A percentile compares a stretch with the other conserved stretches of the same genome.
These are phyloP conservation scores for Inga laurina DNA, from an alignment of 306 rosid genomes.

Conservation along the genomic window DNA sequence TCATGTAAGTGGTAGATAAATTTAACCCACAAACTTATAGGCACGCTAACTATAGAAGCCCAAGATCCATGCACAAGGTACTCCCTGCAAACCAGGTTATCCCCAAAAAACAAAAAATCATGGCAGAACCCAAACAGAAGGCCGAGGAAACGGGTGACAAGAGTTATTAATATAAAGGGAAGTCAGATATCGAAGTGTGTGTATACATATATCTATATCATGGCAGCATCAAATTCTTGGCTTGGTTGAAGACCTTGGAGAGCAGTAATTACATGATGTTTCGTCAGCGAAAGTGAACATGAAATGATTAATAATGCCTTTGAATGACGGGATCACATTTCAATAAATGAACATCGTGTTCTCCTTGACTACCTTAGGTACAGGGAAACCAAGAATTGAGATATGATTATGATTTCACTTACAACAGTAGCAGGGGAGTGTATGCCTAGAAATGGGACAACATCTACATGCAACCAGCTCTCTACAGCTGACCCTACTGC, in stretches of 20 bases:
- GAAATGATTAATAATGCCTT: no score
- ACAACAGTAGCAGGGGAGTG: conserved; percentile 95
- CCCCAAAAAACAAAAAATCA: no score
- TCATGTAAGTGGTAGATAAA: neutral
- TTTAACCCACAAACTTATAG: neutral
- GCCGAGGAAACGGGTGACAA: no score
- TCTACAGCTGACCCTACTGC: conserved; percentile 92
- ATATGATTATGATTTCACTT: conserved; percentile 79
- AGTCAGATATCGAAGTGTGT: no score
- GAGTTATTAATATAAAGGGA: no score
- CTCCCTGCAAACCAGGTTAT: no score
- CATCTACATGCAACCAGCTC: conserved; percentile 95
- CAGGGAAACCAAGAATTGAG: conserved; percentile 90
- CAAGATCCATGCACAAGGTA: no score
- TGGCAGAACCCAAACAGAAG: no score
- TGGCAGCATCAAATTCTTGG: neutral
- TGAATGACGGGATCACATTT: conserved; percentile 38
- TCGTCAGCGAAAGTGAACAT: neutral
- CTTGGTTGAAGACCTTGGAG: neutral
- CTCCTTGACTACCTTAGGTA: conserved; percentile 67
- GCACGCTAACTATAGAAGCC: neutral
- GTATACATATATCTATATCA: neutral
- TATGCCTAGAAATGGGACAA: conserved; percentile 93
- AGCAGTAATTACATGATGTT: neutral
- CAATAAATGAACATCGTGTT: conserved; percentile 37